A percentile compares a stretch with the other conserved stretches of the same genome.
These are phyloP conservation scores for Thielaviopsis ethacetica DNA, from an alignment of 2,329 filamentous ascomycete species.

Conservation along the genomic window DNA sequence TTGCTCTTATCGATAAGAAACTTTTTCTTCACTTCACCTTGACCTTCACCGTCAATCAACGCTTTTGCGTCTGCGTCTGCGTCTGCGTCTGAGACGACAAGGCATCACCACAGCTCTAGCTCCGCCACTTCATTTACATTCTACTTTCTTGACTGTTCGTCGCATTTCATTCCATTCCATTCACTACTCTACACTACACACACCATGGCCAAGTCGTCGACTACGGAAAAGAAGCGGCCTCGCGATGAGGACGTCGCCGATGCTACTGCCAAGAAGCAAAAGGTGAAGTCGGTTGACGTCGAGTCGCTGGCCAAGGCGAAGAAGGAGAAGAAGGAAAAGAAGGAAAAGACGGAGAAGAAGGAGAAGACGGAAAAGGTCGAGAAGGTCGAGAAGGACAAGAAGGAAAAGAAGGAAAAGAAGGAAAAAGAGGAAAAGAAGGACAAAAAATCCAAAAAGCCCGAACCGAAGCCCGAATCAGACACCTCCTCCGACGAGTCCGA, in stretches of 20 bases:
- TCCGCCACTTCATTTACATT: background rate
- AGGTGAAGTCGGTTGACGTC: constrained; percentile 29
- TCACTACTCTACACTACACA: too few relatives aligned
- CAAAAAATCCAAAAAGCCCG: constrained; percentile 1
- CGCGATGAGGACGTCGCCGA: constrained; percentile 26
- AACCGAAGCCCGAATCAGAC: constrained; percentile 13
- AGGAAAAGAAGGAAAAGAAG: constrained; percentile 15
- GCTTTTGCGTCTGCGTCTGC: background rate
- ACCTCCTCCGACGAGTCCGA: background rate
- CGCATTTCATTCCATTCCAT: background rate
- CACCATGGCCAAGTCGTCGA: constrained; percentile 15
- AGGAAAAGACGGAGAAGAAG: constrained; percentile 5
- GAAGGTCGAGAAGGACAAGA: constrained; percentile 12
- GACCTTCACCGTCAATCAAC: background rate
- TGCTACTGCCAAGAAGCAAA: constrained; percentile 31
- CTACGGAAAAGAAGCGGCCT: constrained; percentile 26
- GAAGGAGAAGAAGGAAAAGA: constrained; percentile 20
- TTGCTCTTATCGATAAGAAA: constrained; percentile 4
- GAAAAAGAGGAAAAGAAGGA: constrained; percentile 15
- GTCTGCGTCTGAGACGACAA: background rate
- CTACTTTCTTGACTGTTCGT: background rate
- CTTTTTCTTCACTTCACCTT: background rate
- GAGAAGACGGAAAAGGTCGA: constrained; percentile 16
- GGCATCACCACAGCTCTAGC: background rate
- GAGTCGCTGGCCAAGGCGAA: constrained; percentile 17